These are phyloP conservation scores for Monilinia polystroma DNA, from an alignment of 2,329 filamentous ascomycete genomes.

Conservation along the genomic window DNA sequence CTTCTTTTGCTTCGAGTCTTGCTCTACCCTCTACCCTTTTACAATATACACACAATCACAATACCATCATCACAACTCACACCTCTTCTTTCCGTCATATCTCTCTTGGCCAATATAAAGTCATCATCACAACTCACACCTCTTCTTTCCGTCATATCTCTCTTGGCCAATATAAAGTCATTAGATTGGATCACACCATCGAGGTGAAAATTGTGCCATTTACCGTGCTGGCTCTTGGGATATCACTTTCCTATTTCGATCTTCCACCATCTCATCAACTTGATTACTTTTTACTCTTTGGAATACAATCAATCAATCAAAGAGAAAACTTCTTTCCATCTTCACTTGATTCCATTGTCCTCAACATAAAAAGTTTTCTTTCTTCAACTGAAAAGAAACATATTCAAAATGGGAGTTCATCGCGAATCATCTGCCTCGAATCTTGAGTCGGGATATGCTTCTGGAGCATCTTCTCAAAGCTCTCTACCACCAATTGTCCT, in stretches of 20 bases:
- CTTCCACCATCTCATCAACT: background rate
- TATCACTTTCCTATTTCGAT: background rate
- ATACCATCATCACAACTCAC: background rate
- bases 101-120: conserved; percentile 1
- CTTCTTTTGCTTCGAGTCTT: background rate
- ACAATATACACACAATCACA: background rate
- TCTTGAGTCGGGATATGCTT: conserved; percentile 83
- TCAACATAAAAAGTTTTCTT: background rate
- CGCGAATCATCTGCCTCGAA: conserved; percentile 41
- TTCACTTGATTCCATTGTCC: background rate
- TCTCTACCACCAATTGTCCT: conserved; percentile 77
- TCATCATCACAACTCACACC: background rate
- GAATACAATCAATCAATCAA: background rate
- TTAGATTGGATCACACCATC: conserved; percentile 17
- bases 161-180: background rate
- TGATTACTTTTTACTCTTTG: background rate
- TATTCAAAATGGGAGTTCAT: conserved; percentile 34
- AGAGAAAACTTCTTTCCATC: background rate
- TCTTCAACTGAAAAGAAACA: conserved; percentile 2
- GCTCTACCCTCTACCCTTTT: background rate
- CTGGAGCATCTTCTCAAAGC: conserved; percentile 56
- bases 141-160: background rate
- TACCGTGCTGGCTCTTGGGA: background rate
- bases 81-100: background rate
- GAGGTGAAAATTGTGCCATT: conserved; percentile 19